Percentiles rank a stretch among this genome's conserved stretches.
Evolutionary conservation across 208 protist genomes (phyloP).

Genomic region (Angomonas deanei): DNA sequence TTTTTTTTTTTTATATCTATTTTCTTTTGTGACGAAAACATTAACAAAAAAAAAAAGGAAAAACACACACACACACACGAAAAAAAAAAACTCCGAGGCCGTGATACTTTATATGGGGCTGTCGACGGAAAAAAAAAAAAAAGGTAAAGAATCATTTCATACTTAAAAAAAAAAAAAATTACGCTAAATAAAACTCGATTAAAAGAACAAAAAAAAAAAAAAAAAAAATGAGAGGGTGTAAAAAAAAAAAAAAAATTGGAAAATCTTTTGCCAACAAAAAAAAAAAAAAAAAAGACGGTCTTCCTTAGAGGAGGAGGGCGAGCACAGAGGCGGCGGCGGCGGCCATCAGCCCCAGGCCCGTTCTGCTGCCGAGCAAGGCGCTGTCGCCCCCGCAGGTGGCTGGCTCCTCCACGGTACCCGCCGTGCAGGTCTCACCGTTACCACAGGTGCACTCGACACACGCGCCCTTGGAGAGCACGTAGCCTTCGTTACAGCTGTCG

Average conservation of each 20-base stretch:
- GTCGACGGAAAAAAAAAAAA: not conserved
- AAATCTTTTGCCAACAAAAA: too few species aligned
- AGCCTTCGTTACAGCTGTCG: not conserved
- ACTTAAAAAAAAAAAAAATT: not conserved
- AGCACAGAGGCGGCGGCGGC: not conserved
- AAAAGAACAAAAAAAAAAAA: not conserved
- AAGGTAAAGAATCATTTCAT: not conserved
- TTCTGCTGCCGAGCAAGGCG: not conserved
- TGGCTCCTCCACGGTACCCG: not conserved
- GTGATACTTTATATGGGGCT: too few species aligned
- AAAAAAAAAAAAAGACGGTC: not conserved
- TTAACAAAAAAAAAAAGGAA: not conserved
- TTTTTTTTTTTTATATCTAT: not conserved
- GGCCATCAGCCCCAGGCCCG: not conserved
- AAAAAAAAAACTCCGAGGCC: slow-evolving; percentile 4
- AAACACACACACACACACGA: not conserved
- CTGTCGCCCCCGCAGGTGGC: not conserved
- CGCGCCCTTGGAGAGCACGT: not conserved
- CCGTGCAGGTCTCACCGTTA: not conserved
- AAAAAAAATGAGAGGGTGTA: too few species aligned
- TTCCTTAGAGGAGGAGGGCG: not conserved
- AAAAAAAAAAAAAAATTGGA: too few species aligned
- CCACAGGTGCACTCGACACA: not conserved
- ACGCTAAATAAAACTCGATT: not conserved
- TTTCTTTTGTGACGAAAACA: slow-evolving; percentile 3